These are phyloP conservation scores for Candida khao-thaluensis DNA, from an alignment of 805 yeast genomes.

Conservation along the genomic window DNA sequence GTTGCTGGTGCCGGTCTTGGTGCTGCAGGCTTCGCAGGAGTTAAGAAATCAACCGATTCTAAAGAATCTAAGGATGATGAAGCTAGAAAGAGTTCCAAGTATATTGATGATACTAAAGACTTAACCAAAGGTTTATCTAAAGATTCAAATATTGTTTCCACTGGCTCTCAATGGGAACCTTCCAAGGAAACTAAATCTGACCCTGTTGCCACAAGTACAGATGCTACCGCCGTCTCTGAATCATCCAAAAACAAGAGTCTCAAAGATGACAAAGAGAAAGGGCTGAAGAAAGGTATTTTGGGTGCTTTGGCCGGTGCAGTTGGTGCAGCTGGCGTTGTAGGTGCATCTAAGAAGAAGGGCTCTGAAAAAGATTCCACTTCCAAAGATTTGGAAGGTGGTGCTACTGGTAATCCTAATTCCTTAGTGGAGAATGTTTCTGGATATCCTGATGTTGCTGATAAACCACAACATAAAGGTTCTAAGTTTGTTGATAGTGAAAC, in stretches of 20 bases:
- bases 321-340: conserved; percentile 3
- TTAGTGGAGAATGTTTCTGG: conserved; percentile 1
- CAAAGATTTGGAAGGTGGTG: neutral
- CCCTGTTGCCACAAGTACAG: too few relatives aligned
- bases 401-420: conserved; percentile 3
- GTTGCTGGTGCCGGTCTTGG: neutral
- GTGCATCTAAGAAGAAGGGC: too few relatives aligned
- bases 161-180: too few relatives aligned
- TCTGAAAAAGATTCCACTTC: neutral
- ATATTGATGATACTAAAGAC: too few relatives aligned
- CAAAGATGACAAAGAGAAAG: neutral
- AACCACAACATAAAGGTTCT: conserved; percentile 5
- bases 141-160: too few relatives aligned
- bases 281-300: neutral
- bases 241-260: too few relatives aligned
- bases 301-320: conserved; percentile 13
- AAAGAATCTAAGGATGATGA: neutral
- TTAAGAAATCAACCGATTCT: neutral
- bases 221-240: too few relatives aligned
- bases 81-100: too few relatives aligned
- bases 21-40: neutral
- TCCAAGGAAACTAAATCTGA: too few relatives aligned
- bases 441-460: conserved; percentile 1
- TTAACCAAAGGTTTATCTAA: too few relatives aligned
- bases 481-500: conserved; percentile 9